Percentiles rank a stretch among this genome's conserved stretches.
These are phyloP conservation scores for Scedosporium minutisporum DNA, from an alignment of 2,329 filamentous ascomycete species.

Conservation along the genomic window DNA sequence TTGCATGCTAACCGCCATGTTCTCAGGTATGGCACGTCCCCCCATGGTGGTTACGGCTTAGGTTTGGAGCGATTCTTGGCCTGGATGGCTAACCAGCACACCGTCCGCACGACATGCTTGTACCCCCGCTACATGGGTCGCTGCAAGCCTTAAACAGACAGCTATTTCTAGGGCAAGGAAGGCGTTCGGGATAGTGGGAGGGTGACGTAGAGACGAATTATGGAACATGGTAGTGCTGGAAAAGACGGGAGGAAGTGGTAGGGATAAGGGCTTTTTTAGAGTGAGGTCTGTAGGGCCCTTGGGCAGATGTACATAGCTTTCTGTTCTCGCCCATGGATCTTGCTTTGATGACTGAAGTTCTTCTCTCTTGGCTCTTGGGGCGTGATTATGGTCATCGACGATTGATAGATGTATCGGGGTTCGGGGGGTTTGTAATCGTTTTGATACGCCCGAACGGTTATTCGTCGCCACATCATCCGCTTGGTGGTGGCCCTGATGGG, in stretches of 20 bases:
- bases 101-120: slow-evolving; percentile 58
- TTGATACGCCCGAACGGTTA: no score
- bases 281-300: not conserved
- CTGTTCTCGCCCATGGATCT: not conserved
- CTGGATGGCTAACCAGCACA: slow-evolving; percentile 55
- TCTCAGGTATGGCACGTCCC: slow-evolving; percentile 73
- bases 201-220: not conserved
- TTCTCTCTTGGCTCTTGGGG: not conserved
- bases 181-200: not conserved
- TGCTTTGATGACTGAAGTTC: not conserved
- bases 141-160: slow-evolving; percentile 55
- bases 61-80: slow-evolving; percentile 72
- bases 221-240: not conserved
- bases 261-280: not conserved
- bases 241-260: not conserved
- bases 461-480: no score
- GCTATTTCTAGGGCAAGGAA: not conserved
- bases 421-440: no score
- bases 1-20: slow-evolving; percentile 10
- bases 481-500: no score
- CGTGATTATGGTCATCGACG: no score
- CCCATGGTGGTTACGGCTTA: slow-evolving; percentile 87
- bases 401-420: no score
- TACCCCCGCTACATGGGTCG: slow-evolving; percentile 75
- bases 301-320: not conserved